A percentile compares a stretch with the other conserved stretches of the same genome.
phyloP scores from a whole-genome alignment of 768 basidiomycete species.

The Collybiopsis luxurians region DNA sequence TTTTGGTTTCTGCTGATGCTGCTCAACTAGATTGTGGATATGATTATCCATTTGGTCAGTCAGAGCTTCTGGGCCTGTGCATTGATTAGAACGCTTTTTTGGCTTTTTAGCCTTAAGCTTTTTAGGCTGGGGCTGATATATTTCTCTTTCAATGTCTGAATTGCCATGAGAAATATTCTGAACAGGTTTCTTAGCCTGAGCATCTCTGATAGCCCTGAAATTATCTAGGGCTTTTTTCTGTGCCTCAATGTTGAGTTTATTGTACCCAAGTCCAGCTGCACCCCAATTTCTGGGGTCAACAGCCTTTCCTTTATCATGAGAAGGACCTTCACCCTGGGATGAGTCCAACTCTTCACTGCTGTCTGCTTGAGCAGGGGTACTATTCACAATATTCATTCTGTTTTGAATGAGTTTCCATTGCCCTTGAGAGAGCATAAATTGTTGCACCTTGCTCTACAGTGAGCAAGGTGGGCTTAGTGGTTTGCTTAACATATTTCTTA shows the following conservation, averaged over 20 bases:
- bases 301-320: conserved; percentile 18
- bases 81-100: background rate
- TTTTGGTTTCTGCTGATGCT: background rate
- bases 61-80: background rate
- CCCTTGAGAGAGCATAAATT: background rate
- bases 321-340: conserved; percentile 9
- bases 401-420: background rate
- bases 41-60: conserved; percentile 2
- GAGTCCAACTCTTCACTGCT: background rate
- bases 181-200: too few relatives aligned
- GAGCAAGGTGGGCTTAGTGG: background rate
- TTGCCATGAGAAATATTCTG: background rate
- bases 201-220: background rate
- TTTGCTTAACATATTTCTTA: too few relatives aligned
- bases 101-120: background rate
- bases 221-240: conserved; percentile 10
- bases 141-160: background rate
- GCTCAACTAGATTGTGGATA: background rate
- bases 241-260: conserved; percentile 14
- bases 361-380: background rate
- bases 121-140: background rate
- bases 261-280: conserved; percentile 8
- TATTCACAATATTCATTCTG: background rate
- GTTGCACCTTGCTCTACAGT: background rate
- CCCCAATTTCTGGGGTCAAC: conserved; percentile 23